Conservation (phyloP, 176 grass and related monocot species). For the Musa schizocarpa region DNA sequence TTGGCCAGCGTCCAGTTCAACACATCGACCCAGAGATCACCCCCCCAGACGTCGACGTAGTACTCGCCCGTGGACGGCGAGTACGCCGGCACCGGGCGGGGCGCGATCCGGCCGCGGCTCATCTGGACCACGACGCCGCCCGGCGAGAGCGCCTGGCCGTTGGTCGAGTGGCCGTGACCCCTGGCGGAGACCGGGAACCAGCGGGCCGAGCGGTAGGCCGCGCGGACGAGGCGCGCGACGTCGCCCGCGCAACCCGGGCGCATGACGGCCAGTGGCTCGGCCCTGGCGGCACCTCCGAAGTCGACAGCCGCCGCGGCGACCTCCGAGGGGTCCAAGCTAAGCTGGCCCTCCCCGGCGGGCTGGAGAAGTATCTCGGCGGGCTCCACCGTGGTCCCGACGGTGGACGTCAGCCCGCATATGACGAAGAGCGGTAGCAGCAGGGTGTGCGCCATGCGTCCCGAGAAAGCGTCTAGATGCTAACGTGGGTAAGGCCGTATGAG, state of each 20-base stretch:
- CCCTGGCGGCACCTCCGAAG: slow-evolving; percentile 40
- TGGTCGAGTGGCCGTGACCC: slow-evolving; percentile 77
- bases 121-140: slow-evolving; percentile 75
- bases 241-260: slow-evolving; percentile 41
- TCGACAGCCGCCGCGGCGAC: slow-evolving; percentile 41
- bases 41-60: no score
- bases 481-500: slow-evolving; percentile 32
- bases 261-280: slow-evolving; percentile 47
- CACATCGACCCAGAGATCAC: no score
- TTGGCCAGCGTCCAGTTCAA: no score
- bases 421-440: slow-evolving; percentile 31
- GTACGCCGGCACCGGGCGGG: not conserved
- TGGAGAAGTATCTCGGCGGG: slow-evolving; percentile 31
- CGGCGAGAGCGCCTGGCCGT: slow-evolving; percentile 62
- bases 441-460: slow-evolving; percentile 18
- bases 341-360: slow-evolving; percentile 17
- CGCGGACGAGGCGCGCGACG: slow-evolving; percentile 37
- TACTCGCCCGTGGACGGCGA: no score
- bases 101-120: slow-evolving; percentile 30
- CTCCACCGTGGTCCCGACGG: slow-evolving; percentile 47
- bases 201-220: slow-evolving; percentile 30
- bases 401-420: slow-evolving; percentile 52
- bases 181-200: slow-evolving; percentile 59
- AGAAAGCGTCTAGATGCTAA: not conserved
- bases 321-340: slow-evolving; percentile 42